These are phyloP conservation scores for Candida sithepensis DNA, from an alignment of 805 yeast genomes.

Conservation along the genomic window DNA sequence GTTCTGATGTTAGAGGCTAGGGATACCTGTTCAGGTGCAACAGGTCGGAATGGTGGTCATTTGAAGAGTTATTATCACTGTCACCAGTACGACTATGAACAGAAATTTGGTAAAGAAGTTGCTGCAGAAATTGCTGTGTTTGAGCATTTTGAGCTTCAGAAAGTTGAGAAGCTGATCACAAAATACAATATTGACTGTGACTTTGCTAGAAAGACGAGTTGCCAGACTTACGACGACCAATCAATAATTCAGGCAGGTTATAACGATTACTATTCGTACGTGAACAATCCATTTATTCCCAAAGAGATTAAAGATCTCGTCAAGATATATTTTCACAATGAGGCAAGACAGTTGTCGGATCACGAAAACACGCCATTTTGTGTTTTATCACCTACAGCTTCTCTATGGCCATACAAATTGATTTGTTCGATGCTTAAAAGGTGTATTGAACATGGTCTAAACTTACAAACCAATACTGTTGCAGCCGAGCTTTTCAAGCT, in stretches of 20 bases:
- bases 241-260: conserved; percentile 8
- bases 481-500: conserved; percentile 26
- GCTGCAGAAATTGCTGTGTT: conserved; percentile 36
- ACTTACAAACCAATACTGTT: conserved; percentile 38
- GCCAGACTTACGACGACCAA: conserved; percentile 31
- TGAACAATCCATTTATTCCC: conserved; percentile 29
- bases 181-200: conserved; percentile 37
- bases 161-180: conserved; percentile 31
- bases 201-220: conserved; percentile 31
- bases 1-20: conserved; percentile 20
- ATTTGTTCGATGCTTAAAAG: conserved; percentile 32
- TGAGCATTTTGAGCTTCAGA: conserved; percentile 33
- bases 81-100: conserved; percentile 13
- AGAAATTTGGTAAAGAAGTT: conserved; percentile 19
- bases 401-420: conserved; percentile 44
- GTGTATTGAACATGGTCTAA: conserved; percentile 18
- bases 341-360: conserved; percentile 27
- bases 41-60: conserved; percentile 49
- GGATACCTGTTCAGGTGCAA: conserved; percentile 38
- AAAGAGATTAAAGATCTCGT: conserved; percentile 24
- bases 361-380: conserved; percentile 27
- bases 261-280: conserved; percentile 21
- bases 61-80: conserved; percentile 33
- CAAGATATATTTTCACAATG: conserved; percentile 31
- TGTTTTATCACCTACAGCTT: conserved; percentile 38